Percentiles rank a stretch among this genome's conserved stretches.
These are phyloP conservation scores for Ophiostoma himal-ulmi DNA, from an alignment of 2,329 filamentous ascomycete genomes.

Conservation along the genomic window DNA sequence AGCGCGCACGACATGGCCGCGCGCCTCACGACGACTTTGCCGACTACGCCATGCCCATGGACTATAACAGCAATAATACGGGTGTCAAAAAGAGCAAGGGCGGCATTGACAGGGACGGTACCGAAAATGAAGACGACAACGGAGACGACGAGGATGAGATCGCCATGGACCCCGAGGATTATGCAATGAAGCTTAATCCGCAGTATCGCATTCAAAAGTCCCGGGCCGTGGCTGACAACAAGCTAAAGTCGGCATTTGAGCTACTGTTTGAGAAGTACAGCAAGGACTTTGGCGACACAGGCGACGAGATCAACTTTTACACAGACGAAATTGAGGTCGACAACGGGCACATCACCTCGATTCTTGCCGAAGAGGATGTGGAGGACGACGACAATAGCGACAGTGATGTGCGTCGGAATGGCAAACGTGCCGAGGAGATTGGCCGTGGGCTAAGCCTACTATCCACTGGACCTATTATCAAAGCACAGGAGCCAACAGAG, in stretches of 20 bases:
- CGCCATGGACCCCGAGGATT: constrained; percentile 42
- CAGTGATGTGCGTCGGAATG: constrained; percentile 24
- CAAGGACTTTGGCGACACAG: constrained; percentile 73
- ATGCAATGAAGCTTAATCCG: constrained; percentile 45
- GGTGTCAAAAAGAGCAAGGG: background rate
- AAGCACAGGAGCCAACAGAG: background rate
- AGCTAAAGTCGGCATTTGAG: constrained; percentile 79
- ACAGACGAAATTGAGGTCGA: constrained; percentile 81
- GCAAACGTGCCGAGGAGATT: constrained; percentile 15
- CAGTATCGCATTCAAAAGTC: constrained; percentile 55
- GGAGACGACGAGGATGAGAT: constrained; percentile 45
- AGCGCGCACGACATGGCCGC: constrained; percentile 22
- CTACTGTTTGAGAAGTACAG: constrained; percentile 84
- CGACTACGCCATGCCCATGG: constrained; percentile 8
- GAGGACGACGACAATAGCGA: constrained; percentile 28
- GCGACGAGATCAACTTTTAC: constrained; percentile 81
- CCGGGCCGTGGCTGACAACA: constrained; percentile 60
- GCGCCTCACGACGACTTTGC: constrained; percentile 15
- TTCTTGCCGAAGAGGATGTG: constrained; percentile 32
- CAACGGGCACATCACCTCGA: constrained; percentile 70
- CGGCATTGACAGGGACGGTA: background rate
- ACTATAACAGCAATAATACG: background rate
- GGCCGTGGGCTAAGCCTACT: background rate
- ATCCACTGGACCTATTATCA: background rate
- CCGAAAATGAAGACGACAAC: constrained; percentile 24